Percentiles rank a stretch among this genome's conserved stretches.
Evolutionary conservation across 257 asterid species (phyloP).

Genomic region (Plantago elongata): DNA sequence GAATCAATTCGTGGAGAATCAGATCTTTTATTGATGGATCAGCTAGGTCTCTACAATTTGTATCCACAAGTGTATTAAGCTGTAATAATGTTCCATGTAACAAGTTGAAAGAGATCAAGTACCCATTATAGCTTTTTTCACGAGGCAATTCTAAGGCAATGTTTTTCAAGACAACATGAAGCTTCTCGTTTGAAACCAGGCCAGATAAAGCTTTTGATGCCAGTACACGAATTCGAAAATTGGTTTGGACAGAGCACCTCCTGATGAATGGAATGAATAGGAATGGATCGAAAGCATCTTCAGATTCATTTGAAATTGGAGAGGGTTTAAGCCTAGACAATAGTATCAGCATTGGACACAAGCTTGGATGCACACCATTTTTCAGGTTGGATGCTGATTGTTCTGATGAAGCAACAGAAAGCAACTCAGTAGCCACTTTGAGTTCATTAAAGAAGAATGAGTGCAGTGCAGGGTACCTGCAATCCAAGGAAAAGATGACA

Average conservation of each 20-base stretch:
- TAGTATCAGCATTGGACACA: slow-evolving; percentile 85
- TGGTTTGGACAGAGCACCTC: slow-evolving; percentile 82
- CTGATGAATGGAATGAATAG: slow-evolving; percentile 81
- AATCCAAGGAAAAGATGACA: slow-evolving; percentile 13
- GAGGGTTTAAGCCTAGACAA: slow-evolving; percentile 90
- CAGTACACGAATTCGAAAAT: slow-evolving; percentile 74
- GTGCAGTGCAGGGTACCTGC: slow-evolving; percentile 88
- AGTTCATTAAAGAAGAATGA: slow-evolving; percentile 72
- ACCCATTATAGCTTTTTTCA: slow-evolving; percentile 20
- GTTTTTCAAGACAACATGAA: slow-evolving; percentile 53
- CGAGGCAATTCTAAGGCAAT: slow-evolving; percentile 73
- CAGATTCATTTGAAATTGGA: slow-evolving; percentile 64
- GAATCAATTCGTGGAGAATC: slow-evolving; percentile 53
- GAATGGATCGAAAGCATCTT: slow-evolving; percentile 79
- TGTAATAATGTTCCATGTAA: slow-evolving; percentile 84
- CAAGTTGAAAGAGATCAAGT: slow-evolving; percentile 50
- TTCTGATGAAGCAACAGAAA: slow-evolving; percentile 47
- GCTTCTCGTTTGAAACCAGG: slow-evolving; percentile 72
- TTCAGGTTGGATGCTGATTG: slow-evolving; percentile 53
- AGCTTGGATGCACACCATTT: slow-evolving; percentile 80
- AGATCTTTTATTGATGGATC: slow-evolving; percentile 60
- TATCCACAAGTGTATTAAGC: slow-evolving; percentile 69
- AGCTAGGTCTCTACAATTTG: slow-evolving; percentile 65
- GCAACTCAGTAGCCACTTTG: slow-evolving; percentile 71
- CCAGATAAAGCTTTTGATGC: slow-evolving; percentile 88